Conservation (phyloP, 129 eudicot species). For the Heracleum sosnowskyi region DNA sequence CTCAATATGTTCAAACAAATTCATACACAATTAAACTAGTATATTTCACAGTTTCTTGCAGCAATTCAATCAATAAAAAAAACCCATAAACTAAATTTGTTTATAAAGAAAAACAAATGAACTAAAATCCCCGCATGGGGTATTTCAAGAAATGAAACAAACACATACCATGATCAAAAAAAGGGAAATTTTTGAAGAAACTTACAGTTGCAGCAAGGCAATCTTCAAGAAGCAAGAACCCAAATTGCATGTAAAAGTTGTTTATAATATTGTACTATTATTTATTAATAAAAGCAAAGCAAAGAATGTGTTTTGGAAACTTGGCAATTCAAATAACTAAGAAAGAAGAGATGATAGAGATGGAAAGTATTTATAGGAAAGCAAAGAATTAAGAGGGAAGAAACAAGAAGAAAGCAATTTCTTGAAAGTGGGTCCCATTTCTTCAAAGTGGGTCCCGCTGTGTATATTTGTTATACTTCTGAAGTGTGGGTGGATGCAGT, state of each 20-base stretch:
- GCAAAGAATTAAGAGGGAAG: background rate
- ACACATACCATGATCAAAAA: background rate
- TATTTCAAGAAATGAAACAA: background rate
- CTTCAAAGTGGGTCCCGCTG: too few relatives aligned
- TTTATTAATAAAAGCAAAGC: background rate
- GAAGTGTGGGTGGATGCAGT: too few relatives aligned
- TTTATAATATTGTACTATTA: background rate
- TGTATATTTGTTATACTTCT: too few relatives aligned
- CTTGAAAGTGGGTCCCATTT: slow-evolving; percentile 2
- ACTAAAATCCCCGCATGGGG: background rate
- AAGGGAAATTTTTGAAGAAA: background rate
- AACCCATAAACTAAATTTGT: background rate
- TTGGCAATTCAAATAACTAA: background rate
- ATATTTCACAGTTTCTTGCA: background rate
- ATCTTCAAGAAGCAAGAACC: background rate
- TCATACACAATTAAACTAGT: background rate
- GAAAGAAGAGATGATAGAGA: background rate
- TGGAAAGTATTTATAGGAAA: background rate
- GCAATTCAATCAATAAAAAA: background rate
- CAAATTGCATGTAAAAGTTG: background rate
- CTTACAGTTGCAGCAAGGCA: slow-evolving; percentile 5
- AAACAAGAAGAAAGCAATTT: slow-evolving; percentile 1
- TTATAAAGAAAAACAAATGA: background rate
- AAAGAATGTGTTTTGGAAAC: slow-evolving; percentile 3
- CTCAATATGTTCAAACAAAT: background rate